phyloP scores from a whole-genome alignment of 2,329 filamentous ascomycete genomes.

The Periconia sp. region DNA sequence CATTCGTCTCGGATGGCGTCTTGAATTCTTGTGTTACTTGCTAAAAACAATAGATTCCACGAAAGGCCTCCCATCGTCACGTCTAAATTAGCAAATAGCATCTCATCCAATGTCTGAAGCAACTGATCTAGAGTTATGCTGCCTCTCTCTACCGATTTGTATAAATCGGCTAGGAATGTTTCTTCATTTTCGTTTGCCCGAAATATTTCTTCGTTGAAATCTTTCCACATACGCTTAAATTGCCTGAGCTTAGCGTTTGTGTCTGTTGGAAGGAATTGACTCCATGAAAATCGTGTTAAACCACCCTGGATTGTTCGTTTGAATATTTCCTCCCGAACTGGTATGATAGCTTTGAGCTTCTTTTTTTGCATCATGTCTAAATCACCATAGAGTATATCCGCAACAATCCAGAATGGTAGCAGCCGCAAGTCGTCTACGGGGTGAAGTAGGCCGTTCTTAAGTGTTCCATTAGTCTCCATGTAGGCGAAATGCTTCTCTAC shows the following conservation, averaged over 20 bases:
- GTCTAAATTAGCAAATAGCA: constrained; percentile 56
- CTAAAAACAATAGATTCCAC: constrained; percentile 53
- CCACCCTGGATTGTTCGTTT: constrained; percentile 44
- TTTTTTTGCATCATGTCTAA: constrained; percentile 26
- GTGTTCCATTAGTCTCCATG: constrained; percentile 1
- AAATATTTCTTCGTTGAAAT: constrained; percentile 41
- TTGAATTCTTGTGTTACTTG: constrained; percentile 40
- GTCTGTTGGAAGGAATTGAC: constrained; percentile 31
- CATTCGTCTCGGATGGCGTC: constrained; percentile 29
- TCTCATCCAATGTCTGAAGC: constrained; percentile 54
- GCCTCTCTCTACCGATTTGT: constrained; percentile 4
- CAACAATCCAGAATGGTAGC: constrained; percentile 50
- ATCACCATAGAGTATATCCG: constrained; percentile 46
- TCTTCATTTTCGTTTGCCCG: background rate
- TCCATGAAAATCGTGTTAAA: constrained; percentile 31
- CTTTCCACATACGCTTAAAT: constrained; percentile 15
- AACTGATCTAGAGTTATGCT: constrained; percentile 1
- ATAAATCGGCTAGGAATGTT: constrained; percentile 1
- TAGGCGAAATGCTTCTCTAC: constrained; percentile 11
- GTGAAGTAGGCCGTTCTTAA: constrained; percentile 17
- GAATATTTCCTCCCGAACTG: constrained; percentile 42
- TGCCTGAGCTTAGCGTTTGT: constrained; percentile 24
- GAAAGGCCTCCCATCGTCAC: constrained; percentile 51
- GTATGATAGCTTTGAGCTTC: constrained; percentile 28
- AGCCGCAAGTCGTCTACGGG: constrained; percentile 39